phyloP scores from a whole-genome alignment of 1,284 basidiomycete genomes.

The Ustilago bromivora region DNA sequence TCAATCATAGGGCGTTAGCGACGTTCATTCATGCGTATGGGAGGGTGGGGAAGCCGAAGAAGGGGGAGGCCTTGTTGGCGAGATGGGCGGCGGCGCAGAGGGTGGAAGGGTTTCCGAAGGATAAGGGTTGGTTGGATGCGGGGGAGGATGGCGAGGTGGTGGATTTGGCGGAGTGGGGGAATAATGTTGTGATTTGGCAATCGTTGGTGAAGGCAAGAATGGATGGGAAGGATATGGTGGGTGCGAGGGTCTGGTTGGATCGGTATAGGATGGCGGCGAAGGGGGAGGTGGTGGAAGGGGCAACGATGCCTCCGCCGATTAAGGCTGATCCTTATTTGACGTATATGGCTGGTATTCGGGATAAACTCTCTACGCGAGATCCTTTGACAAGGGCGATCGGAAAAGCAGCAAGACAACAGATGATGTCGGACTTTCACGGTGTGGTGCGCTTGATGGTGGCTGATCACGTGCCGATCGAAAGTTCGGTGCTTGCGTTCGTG shows the following conservation, averaged over 20 bases:
- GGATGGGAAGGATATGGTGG: constrained; percentile 18
- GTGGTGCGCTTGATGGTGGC: constrained; percentile 20
- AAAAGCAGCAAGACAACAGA: background rate
- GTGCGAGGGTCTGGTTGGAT: constrained; percentile 38
- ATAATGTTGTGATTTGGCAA: constrained; percentile 31
- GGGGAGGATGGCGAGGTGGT: constrained; percentile 7
- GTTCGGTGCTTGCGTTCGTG: constrained; percentile 30
- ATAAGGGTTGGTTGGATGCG: constrained; percentile 4
- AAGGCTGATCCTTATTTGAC: constrained; percentile 29
- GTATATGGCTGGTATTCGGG: constrained; percentile 32
- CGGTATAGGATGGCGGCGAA: constrained; percentile 20
- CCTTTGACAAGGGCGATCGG: background rate
- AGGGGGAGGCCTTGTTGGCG: constrained; percentile 23
- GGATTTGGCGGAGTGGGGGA: constrained; percentile 36
- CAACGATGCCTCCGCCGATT: constrained; percentile 7
- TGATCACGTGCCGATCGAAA: constrained; percentile 24
- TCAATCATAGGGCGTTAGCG: constrained; percentile 26
- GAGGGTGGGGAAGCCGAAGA: constrained; percentile 8
- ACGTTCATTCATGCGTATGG: constrained; percentile 34
- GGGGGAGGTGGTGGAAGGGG: background rate
- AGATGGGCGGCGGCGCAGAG: constrained; percentile 34
- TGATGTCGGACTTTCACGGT: constrained; percentile 5
- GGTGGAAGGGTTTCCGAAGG: background rate
- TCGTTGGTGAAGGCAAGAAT: constrained; percentile 29
- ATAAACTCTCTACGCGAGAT: background rate